These are phyloP conservation scores for Nepenthes gracilis DNA, from an alignment of 148 eudicot species.

Conservation along the genomic window DNA sequence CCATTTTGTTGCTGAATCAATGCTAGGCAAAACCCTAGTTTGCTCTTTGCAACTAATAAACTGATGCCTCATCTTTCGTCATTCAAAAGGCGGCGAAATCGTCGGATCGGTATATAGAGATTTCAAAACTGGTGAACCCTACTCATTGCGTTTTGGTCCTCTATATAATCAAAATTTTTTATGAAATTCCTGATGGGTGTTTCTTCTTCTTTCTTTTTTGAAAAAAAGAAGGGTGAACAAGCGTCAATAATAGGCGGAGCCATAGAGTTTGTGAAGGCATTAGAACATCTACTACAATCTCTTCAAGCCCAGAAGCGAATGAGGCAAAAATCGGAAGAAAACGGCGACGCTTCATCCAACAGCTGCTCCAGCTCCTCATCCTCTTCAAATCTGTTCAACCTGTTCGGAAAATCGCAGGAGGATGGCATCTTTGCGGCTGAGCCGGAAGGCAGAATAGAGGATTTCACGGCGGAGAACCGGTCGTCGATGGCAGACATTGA, in stretches of 20 bases:
- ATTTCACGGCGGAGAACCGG: not conserved
- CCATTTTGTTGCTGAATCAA: not conserved
- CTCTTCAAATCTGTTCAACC: not conserved
- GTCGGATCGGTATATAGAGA: too few relatives aligned
- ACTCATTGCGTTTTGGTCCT: too few relatives aligned
- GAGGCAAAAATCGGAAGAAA: not conserved
- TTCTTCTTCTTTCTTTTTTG: too few relatives aligned
- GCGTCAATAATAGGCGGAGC: slow-evolving; percentile 15
- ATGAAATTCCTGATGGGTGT: too few relatives aligned
- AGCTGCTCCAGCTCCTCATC: not conserved
- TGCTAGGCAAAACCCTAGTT: not conserved
- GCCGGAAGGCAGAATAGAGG: too few relatives aligned
- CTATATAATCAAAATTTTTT: not conserved
- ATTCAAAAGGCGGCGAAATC: not conserved
- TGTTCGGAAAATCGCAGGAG: too few relatives aligned
- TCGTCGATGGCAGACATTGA: slow-evolving; percentile 2
- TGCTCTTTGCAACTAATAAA: too few relatives aligned
- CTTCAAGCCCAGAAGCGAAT: slow-evolving; percentile 8
- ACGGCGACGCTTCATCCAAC: not conserved
- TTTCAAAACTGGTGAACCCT: too few relatives aligned
- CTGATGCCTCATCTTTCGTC: not conserved
- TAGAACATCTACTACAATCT: slow-evolving; percentile 10
- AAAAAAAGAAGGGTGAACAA: slow-evolving; percentile 8
- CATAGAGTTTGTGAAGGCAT: slow-evolving; percentile 11
- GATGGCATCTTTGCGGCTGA: too few relatives aligned